These are phyloP conservation scores for Vaucheria bursata DNA, from an alignment of 352 stramenopile genomes.

Conservation along the genomic window DNA sequence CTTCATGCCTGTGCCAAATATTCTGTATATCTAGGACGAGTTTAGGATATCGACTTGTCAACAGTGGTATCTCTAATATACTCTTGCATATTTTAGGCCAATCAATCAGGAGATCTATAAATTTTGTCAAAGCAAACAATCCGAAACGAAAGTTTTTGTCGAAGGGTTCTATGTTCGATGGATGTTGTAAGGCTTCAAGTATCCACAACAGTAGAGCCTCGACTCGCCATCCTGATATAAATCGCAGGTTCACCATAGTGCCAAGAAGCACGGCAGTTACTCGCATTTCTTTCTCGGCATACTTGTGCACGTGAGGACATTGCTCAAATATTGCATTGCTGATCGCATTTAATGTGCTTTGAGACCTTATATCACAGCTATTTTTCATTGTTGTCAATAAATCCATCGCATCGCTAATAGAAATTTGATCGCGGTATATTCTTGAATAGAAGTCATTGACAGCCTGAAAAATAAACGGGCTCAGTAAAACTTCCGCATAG, in stretches of 20 bases:
- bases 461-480: no score
- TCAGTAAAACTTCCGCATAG: no score
- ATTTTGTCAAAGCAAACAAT: slow-evolving; percentile 85
- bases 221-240: slow-evolving; percentile 88
- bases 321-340: slow-evolving; percentile 98
- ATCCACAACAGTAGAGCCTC: slow-evolving; percentile 90
- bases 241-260: slow-evolving; percentile 91
- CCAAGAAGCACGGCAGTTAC: slow-evolving; percentile 95
- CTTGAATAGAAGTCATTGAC: background rate
- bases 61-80: no score
- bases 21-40: no score
- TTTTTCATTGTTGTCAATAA: background rate
- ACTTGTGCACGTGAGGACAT: slow-evolving; percentile 94
- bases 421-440: background rate
- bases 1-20: no score
- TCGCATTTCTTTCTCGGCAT: slow-evolving; percentile 91
- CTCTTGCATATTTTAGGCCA: no score
- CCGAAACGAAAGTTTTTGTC: slow-evolving; percentile 94
- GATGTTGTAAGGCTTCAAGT: slow-evolving; percentile 85
- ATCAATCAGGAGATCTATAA: no score
- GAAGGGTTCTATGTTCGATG: slow-evolving; percentile 57
- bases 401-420: background rate
- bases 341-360: background rate
- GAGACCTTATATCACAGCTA: background rate
- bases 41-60: no score